Evolutionary conservation across 352 stramenopile genomes (phyloP).

Genomic region (Globisporangium spinosum): DNA sequence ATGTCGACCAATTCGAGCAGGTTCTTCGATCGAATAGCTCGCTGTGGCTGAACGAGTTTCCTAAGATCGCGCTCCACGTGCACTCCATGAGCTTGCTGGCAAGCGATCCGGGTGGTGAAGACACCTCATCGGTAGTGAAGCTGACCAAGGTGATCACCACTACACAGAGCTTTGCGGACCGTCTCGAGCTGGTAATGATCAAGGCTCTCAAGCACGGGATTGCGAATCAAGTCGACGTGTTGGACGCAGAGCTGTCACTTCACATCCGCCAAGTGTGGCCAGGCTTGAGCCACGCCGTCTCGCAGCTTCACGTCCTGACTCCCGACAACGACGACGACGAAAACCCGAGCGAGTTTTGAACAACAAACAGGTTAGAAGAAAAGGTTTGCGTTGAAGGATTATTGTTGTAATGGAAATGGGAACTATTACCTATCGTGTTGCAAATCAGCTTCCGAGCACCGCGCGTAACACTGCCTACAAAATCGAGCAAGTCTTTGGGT

Average conservation of each 20-base stretch:
- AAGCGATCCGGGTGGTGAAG: background rate
- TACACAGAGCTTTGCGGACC: constrained; percentile 12
- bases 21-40: constrained; percentile 22
- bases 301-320: constrained; percentile 7
- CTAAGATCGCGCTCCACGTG: constrained; percentile 14
- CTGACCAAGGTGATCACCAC: constrained; percentile 5
- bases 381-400: background rate
- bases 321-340: constrained; percentile 1
- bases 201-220: constrained; percentile 23
- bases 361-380: background rate
- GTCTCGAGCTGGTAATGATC: constrained; percentile 13
- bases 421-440: background rate
- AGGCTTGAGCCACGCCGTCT: constrained; percentile 3
- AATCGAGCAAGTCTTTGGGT: constrained; percentile 15
- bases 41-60: constrained; percentile 36
- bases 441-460: background rate
- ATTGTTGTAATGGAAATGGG: background rate
- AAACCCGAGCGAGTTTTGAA: background rate
- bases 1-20: constrained; percentile 14
- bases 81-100: constrained; percentile 4
- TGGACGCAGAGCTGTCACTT: constrained; percentile 17
- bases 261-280: constrained; percentile 22
- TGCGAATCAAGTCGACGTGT: constrained; percentile 21
- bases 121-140: background rate
- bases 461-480: constrained; percentile 7